Base-by-base conservation (phyloP, 192 early-diverging fungal species). In the Lobulomyces angularis region DNA sequence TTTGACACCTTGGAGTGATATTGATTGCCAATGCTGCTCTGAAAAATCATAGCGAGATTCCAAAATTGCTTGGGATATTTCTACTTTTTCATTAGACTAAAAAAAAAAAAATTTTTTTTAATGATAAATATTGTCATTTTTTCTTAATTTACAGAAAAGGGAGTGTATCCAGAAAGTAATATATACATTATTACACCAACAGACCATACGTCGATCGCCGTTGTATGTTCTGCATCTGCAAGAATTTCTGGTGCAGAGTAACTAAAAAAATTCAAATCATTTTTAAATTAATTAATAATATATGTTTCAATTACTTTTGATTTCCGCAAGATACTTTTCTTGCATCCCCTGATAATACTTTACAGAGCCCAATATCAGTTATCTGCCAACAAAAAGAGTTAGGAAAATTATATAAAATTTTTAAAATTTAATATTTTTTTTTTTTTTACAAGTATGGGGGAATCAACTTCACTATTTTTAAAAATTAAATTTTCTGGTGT, bases 171-270 rank as follows among this genome's bases (percentile, higher is more conserved):
- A 43, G 58, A 61, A 12, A 74, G 41, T 34, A 71, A 55, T 31
- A 66, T 69, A 51, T 61, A 65, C 3, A 56, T 58, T 28, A 76
- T 53, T 19, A 85, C 80, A 17, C 83, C 83, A 35, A 82, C 48
- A 29, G 72, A 67, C 83, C 83, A 86, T 56, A 83, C 64, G 50
- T 79, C 83, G 17, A 77, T 77, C 1, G 70, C 70, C 35, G 67
- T 78, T 31, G 70, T 68, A 52, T 80, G 67, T 12, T 73, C 79
- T 40, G 56, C 61, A 35, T 70, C 62, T 44, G 48, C 46, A 35
- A 81, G 46, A 14, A 84, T 80, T 51, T 84, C 81, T 27, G 81
- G 81, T 0, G 80, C 79, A 12, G 69, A 59, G 53, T 78, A 36
- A 0, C 9, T 17, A 20, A 27, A 11, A 11, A 16, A 57, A 27